Base-by-base conservation (phyloP, 495 filamentous ascomycete genomes). In the Penicillium steckii region DNA sequence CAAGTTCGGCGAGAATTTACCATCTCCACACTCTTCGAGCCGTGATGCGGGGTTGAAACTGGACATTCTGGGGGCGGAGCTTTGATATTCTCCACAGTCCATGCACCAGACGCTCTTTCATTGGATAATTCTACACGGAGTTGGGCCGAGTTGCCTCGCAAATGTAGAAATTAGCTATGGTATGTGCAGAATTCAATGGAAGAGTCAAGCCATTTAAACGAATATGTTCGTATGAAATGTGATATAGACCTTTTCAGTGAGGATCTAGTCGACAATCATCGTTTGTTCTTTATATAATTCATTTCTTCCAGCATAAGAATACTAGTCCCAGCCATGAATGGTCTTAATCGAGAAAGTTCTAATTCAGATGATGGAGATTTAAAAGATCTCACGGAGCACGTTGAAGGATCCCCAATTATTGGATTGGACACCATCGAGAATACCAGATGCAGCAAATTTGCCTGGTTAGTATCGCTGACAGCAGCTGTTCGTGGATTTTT, bases 401-500 rank as follows among this genome's bases (percentile, higher is more conserved):
- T 54, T 26, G 51, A 54, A 44, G 21, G 33, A 0, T 18, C 26
- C 4, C 13, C 23, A 9, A 33, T 40, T 25, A 30, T 46, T 4
- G 19, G 26, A 13, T 24, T 53, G n/a, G 50, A 53, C 25, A 44
- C 40, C 15, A 52, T 52, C 17, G 48, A 52, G n/a, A 10, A 24
- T 9, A 52, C 48, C 17, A 24, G 29, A 8, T 44, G 25, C 30
- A 47, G 43, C 17, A 23, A 33, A 27, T 55, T 25, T 33, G 45
- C 46, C 13, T 55, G 52, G 52, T 38, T 55, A 13, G 52, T 47
- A 1, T 47, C 52, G 8, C 18, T 49, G 5, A 70, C 71, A 8
- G 70, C 69, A 17, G 61, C 57, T 9, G 62, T 73, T 42, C 68
- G 64, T 15, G 72, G 73, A 9, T 57, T 74, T 12, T 60, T 76